Percentiles rank a stretch among this genome's conserved stretches.
Evolutionary conservation across 2,329 filamentous ascomycete species (phyloP).

Genomic region (Leptographium wingfieldii): DNA sequence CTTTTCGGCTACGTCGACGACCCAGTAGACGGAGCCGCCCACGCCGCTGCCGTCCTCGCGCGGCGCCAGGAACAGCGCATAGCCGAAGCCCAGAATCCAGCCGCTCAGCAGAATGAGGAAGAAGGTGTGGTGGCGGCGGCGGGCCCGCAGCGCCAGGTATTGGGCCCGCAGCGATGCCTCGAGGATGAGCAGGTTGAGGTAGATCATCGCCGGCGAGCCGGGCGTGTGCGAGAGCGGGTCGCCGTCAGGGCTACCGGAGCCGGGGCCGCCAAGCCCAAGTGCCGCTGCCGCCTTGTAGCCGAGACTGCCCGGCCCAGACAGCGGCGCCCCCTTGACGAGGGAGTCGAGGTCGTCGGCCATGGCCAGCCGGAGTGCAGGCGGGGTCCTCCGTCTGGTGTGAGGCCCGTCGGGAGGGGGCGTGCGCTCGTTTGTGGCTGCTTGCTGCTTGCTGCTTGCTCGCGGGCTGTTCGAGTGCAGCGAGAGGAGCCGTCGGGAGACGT

Average conservation of each 20-base stretch:
- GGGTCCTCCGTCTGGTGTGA: not conserved
- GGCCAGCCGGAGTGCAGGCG: not conserved
- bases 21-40: constrained; percentile 92
- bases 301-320: constrained; percentile 28
- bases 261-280: not conserved
- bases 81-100: constrained; percentile 79
- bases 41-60: constrained; percentile 85
- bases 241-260: constrained; percentile 19
- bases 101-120: constrained; percentile 67
- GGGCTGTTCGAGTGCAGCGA: too few species aligned
- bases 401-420: not conserved
- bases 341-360: constrained; percentile 68
- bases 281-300: not conserved
- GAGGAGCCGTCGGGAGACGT: too few species aligned
- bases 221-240: constrained; percentile 73
- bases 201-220: constrained; percentile 91
- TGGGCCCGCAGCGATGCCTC: constrained; percentile 88
- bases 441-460: too few species aligned
- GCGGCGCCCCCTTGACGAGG: constrained; percentile 79
- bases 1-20: constrained; percentile 80
- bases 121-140: constrained; percentile 84
- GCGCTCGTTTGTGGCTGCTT: too few species aligned
- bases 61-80: constrained; percentile 88
- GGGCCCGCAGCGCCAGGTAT: constrained; percentile 78
- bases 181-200: constrained; percentile 93